Evolutionary conservation across 106 monocot genomes (phyloP).

Genomic region (Gastrodia elata): DNA sequence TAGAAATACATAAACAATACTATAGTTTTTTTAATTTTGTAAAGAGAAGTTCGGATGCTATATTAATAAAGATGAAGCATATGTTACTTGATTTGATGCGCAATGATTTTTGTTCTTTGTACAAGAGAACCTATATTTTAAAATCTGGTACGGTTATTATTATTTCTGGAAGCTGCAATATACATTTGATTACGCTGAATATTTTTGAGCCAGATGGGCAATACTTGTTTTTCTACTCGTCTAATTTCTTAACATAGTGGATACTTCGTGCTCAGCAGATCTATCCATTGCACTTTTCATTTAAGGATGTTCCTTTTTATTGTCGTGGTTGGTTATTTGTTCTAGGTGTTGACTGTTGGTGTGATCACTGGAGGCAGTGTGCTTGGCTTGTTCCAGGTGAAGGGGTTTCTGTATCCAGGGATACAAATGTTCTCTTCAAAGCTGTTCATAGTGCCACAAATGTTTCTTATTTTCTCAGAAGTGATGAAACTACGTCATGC

Average conservation of each 20-base stretch:
- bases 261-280: neutral
- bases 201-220: neutral
- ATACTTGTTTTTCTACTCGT: neutral
- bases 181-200: neutral
- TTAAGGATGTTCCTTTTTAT: neutral
- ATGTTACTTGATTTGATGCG: too few relatives aligned
- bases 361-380: constrained; percentile 97
- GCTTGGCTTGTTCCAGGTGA: constrained; percentile 69
- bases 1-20: too few relatives aligned
- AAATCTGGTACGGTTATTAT: neutral
- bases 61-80: too few relatives aligned
- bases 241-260: neutral
- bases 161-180: neutral
- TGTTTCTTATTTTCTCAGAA: constrained; percentile 48
- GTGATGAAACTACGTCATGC: constrained; percentile 7
- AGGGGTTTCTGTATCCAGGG: constrained; percentile 38
- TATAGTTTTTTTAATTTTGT: too few relatives aligned
- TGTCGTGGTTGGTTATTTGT: neutral
- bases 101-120: too few relatives aligned
- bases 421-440: constrained; percentile 30
- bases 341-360: constrained; percentile 51
- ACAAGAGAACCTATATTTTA: too few relatives aligned
- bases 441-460: constrained; percentile 61
- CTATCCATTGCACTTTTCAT: constrained; percentile 1
- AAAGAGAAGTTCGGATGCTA: too few relatives aligned